Evolutionary conservation across 2,329 filamentous ascomycete genomes (phyloP).

Genomic region (Alternaria brassicae): DNA sequence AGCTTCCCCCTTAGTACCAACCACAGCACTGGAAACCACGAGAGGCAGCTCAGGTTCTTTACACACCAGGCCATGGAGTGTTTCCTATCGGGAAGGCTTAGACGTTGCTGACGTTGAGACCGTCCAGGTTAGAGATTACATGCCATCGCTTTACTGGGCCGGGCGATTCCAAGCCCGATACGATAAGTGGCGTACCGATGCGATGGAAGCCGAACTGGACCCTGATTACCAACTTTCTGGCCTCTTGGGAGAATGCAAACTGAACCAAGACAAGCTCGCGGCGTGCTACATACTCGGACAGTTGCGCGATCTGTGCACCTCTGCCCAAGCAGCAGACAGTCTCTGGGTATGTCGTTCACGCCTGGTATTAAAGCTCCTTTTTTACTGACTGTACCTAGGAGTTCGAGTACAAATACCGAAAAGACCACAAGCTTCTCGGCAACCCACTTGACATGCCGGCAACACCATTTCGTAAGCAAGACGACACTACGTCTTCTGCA

Average conservation of each 20-base stretch:
- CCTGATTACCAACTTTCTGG: slow-evolving; percentile 15
- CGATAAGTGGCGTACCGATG: slow-evolving; percentile 46
- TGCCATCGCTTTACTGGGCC: slow-evolving; percentile 46
- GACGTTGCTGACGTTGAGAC: slow-evolving; percentile 30
- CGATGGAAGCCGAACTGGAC: slow-evolving; percentile 32
- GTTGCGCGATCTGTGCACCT: slow-evolving; percentile 39
- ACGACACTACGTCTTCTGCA: slow-evolving; percentile 19
- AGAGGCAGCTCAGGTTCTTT: neutral
- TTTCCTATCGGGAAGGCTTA: slow-evolving; percentile 6
- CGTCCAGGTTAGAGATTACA: slow-evolving; percentile 43
- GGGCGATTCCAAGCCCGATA: slow-evolving; percentile 44
- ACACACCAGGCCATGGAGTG: slow-evolving; percentile 15
- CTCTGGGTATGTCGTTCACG: slow-evolving; percentile 36
- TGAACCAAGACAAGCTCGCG: slow-evolving; percentile 39
- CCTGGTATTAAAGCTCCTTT: too few species aligned
- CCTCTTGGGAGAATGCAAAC: slow-evolving; percentile 28
- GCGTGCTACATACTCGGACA: slow-evolving; percentile 41
- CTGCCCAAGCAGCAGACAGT: slow-evolving; percentile 41
- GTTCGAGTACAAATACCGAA: slow-evolving; percentile 45
- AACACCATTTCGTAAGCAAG: slow-evolving; percentile 30
- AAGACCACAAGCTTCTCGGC: slow-evolving; percentile 37
- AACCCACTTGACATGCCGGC: slow-evolving; percentile 23
- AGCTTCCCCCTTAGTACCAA: neutral
- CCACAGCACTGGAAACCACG: neutral
- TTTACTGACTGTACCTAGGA: slow-evolving; percentile 27